These are phyloP conservation scores for Mycothermus thermophilus DNA, from an alignment of 495 filamentous ascomycete species.

Conservation along the genomic window DNA sequence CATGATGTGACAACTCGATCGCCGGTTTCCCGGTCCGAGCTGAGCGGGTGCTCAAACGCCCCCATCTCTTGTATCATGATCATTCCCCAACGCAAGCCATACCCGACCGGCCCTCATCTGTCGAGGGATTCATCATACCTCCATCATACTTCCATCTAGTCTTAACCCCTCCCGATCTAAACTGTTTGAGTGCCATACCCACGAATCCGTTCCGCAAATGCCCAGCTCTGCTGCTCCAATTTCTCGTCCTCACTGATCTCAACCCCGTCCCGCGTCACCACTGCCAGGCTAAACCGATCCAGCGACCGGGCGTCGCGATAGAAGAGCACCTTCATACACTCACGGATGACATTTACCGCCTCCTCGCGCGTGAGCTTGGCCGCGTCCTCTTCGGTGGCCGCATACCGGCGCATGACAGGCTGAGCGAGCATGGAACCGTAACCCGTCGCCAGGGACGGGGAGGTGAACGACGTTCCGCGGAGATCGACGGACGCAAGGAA, in stretches of 20 bases:
- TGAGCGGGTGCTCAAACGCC: too few species aligned
- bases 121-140: too few species aligned
- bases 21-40: too few species aligned
- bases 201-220: constrained; percentile 76
- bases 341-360: constrained; percentile 65
- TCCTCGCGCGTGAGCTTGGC: constrained; percentile 57
- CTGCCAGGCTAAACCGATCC: constrained; percentile 80
- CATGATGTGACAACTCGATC: too few species aligned
- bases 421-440: constrained; percentile 88
- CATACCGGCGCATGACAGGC: constrained; percentile 70
- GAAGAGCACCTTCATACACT: constrained; percentile 96
- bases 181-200: constrained; percentile 40
- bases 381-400: constrained; percentile 66
- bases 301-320: constrained; percentile 90
- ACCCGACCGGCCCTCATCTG: too few species aligned
- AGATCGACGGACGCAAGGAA: constrained; percentile 86
- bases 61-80: too few species aligned
- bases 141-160: constrained; percentile 11
- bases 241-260: constrained; percentile 68
- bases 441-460: constrained; percentile 80
- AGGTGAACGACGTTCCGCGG: constrained; percentile 78
- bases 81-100: too few species aligned
- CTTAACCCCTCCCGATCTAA: too few species aligned
- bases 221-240: constrained; percentile 78
- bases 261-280: constrained; percentile 73